These are phyloP conservation scores for Darksidea phi DNA, from an alignment of 495 filamentous ascomycete genomes.

Conservation along the genomic window DNA sequence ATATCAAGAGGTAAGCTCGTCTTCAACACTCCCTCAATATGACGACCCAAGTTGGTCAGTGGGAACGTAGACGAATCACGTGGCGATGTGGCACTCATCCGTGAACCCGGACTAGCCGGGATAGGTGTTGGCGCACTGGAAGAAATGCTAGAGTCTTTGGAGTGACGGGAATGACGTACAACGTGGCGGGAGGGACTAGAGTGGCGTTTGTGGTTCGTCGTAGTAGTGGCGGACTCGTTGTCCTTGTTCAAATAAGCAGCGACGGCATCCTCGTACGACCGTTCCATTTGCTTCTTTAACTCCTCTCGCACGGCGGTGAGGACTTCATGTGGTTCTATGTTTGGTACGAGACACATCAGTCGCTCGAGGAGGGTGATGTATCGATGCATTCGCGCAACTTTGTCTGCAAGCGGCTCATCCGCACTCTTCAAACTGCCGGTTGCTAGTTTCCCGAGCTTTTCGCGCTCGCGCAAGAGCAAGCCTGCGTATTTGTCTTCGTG, in stretches of 20 bases:
- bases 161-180: neutral
- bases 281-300: conserved; percentile 10
- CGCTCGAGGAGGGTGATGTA: conserved; percentile 27
- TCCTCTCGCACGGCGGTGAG: conserved; percentile 13
- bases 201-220: neutral
- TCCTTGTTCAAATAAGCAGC: neutral
- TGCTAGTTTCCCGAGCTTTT: conserved; percentile 14
- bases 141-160: no score
- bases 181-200: conserved; percentile 3
- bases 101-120: neutral
- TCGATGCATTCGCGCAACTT: conserved; percentile 10
- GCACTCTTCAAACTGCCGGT: neutral
- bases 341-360: conserved; percentile 18
- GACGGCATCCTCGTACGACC: conserved; percentile 13
- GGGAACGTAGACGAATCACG: conserved; percentile 8
- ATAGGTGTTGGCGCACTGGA: neutral
- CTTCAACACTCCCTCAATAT: conserved; percentile 16
- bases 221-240: neutral
- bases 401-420: conserved; percentile 15
- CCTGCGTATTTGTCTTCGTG: conserved; percentile 11
- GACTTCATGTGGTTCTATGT: conserved; percentile 9
- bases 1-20: conserved; percentile 15
- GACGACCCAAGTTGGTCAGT: neutral
- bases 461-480: conserved; percentile 15
- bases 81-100: neutral